Conservation (phyloP, 2,329 filamentous ascomycete species). For the Arthrobotrys sphaeroides region DNA sequence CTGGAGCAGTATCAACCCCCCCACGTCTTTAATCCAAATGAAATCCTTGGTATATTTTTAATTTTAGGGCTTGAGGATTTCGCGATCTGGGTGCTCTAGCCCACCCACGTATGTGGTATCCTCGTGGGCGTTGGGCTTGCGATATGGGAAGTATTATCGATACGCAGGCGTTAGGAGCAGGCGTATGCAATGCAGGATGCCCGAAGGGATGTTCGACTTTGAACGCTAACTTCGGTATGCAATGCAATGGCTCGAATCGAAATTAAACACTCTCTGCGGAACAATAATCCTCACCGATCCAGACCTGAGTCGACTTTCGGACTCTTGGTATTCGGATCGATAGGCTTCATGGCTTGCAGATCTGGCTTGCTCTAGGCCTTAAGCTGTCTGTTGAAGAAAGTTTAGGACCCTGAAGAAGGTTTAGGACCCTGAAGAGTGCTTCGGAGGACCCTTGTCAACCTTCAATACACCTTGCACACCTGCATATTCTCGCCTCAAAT, state of each 20-base stretch:
- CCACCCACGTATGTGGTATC: constrained; percentile 12
- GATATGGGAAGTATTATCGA: constrained; percentile 16
- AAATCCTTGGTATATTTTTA: not conserved
- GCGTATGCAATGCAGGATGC: constrained; percentile 15
- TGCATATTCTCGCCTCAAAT: constrained; percentile 3
- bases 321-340: constrained; percentile 1
- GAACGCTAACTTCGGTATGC: constrained; percentile 7
- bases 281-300: not conserved
- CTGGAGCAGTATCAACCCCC: constrained; percentile 4
- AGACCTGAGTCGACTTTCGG: no score
- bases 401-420: constrained; percentile 4
- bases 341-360: constrained; percentile 15
- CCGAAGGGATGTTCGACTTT: not conserved
- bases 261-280: constrained; percentile 7
- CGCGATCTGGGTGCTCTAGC: constrained; percentile 2
- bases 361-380: constrained; percentile 22
- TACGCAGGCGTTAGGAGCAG: constrained; percentile 28
- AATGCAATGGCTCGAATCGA: constrained; percentile 26
- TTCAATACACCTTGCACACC: constrained; percentile 11
- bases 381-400: not conserved
- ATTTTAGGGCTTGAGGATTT: not conserved
- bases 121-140: constrained; percentile 4
- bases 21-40: not conserved
- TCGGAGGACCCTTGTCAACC: not conserved
- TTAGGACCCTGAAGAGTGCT: constrained; percentile 2